Evolutionary conservation across 1,139 yeast genomes (phyloP).

Genomic region (Oligophagozyma castellii): DNA sequence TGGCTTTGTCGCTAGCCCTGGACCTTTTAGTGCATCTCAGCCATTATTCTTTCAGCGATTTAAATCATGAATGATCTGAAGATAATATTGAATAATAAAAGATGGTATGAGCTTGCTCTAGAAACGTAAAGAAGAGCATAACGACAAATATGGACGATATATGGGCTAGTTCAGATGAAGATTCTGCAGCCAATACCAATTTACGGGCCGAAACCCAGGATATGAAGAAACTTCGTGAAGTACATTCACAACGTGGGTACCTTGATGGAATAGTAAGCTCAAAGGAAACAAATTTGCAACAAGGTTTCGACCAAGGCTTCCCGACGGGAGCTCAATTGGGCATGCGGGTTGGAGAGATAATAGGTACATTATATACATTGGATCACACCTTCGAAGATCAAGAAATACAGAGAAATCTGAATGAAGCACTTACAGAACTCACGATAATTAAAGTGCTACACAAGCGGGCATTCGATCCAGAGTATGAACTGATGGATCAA

Average conservation of each 20-base stretch:
- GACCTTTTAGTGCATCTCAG: too few relatives aligned
- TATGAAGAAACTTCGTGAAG: conserved; percentile 32
- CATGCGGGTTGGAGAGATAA: conserved; percentile 44
- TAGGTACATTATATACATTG: conserved; percentile 34
- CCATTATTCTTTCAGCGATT: too few relatives aligned
- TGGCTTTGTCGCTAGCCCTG: too few relatives aligned
- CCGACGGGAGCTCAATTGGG: conserved; percentile 67
- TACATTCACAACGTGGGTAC: conserved; percentile 75
- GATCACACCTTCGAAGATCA: conserved; percentile 11
- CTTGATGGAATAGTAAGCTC: conserved; percentile 66
- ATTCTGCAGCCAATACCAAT: conserved; percentile 2
- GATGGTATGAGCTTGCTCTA: too few relatives aligned
- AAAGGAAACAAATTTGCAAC: conserved; percentile 57
- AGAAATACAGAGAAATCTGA: conserved; percentile 8
- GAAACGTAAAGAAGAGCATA: neutral
- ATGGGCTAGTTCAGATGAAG: conserved; percentile 18
- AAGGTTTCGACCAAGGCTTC: conserved; percentile 71
- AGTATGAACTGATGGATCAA: conserved; percentile 8
- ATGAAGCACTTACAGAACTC: conserved; percentile 13
- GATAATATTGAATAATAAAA: too few relatives aligned
- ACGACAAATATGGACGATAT: conserved; percentile 12
- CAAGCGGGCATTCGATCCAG: conserved; percentile 14
- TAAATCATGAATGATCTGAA: too few relatives aligned
- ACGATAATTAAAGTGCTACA: conserved; percentile 17
- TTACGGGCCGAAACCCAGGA: conserved; percentile 12